phyloP scores from a whole-genome alignment of 139 green algal species.

The Chlamydomonas sp. region DNA sequence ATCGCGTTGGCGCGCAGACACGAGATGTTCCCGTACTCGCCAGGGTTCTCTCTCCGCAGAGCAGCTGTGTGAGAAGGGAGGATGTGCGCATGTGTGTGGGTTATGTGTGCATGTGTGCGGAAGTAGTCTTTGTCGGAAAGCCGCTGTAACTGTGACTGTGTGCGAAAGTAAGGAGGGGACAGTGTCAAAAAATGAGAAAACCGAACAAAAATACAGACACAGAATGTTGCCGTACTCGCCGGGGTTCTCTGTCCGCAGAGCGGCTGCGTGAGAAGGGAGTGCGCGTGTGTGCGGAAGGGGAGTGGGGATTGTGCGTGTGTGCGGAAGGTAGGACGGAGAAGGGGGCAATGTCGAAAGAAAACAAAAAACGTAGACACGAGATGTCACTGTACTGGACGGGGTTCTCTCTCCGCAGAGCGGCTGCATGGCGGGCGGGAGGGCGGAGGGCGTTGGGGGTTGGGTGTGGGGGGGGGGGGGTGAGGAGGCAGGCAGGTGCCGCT shows the following conservation, averaged over 20 bases:
- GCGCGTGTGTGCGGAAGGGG: neutral
- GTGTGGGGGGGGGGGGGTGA: too few relatives aligned
- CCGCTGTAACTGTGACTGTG: too few relatives aligned
- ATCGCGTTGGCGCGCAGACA: constrained; percentile 87
- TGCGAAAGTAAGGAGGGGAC: too few relatives aligned
- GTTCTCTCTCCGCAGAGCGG: constrained; percentile 62
- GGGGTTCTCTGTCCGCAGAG: constrained; percentile 59
- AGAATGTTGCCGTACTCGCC: constrained; percentile 73
- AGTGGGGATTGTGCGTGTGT: neutral
- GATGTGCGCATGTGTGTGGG: neutral
- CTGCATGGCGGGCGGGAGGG: too few relatives aligned
- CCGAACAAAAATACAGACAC: too few relatives aligned
- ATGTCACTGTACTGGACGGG: constrained; percentile 70
- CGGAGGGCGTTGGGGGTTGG: too few relatives aligned
- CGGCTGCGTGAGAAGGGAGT: constrained; percentile 25
- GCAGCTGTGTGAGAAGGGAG: constrained; percentile 30
- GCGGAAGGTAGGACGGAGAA: too few relatives aligned
- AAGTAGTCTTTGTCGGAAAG: neutral
- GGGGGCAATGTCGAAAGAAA: too few relatives aligned
- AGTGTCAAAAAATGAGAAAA: too few relatives aligned
- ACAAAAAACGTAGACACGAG: constrained; percentile 56
- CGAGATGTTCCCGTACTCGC: constrained; percentile 71
- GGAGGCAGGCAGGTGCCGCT: too few relatives aligned
- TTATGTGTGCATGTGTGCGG: neutral
- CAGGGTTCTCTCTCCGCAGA: constrained; percentile 58